Percentiles rank a stretch among this genome's conserved stretches.
These are phyloP conservation scores for Xylariaceae sp. DNA, from an alignment of 2,329 filamentous ascomycete genomes.

Conservation along the genomic window DNA sequence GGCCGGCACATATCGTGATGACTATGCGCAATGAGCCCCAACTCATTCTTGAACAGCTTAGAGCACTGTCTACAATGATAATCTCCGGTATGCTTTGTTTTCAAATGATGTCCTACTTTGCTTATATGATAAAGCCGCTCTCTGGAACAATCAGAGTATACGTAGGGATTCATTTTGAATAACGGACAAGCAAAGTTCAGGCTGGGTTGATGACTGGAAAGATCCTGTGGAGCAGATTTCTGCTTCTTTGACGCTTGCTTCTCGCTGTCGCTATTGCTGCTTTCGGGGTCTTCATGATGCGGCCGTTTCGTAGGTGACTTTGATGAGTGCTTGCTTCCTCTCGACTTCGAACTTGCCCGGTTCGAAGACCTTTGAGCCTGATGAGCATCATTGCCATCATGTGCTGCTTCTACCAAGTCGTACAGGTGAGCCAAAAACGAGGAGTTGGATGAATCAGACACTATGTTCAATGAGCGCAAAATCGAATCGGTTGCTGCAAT, in stretches of 20 bases:
- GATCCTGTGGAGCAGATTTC: neutral
- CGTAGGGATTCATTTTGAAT: neutral
- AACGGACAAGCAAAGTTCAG: neutral
- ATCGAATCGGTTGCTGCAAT: too few species aligned
- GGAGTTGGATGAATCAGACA: too few species aligned
- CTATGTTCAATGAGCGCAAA: too few species aligned
- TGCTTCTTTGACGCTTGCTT: neutral
- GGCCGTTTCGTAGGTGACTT: too few species aligned
- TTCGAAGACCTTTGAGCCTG: too few species aligned
- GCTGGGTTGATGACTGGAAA: neutral
- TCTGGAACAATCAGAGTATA: neutral
- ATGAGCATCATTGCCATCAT: too few species aligned
- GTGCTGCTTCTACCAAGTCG: too few species aligned
- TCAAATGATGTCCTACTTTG: neutral
- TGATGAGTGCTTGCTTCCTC: too few species aligned
- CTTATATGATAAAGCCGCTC: neutral
- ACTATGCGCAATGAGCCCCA: too few species aligned
- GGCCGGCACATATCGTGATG: neutral
- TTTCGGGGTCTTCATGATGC: too few species aligned
- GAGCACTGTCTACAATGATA: neutral
- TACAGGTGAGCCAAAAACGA: too few species aligned
- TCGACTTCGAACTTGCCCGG: too few species aligned
- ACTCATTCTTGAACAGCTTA: neutral
- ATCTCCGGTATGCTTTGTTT: neutral
- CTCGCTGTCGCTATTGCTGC: neutral